Base-by-base conservation (phyloP, 306 rosid species). In the Cyamopsis tetragonoloba region DNA sequence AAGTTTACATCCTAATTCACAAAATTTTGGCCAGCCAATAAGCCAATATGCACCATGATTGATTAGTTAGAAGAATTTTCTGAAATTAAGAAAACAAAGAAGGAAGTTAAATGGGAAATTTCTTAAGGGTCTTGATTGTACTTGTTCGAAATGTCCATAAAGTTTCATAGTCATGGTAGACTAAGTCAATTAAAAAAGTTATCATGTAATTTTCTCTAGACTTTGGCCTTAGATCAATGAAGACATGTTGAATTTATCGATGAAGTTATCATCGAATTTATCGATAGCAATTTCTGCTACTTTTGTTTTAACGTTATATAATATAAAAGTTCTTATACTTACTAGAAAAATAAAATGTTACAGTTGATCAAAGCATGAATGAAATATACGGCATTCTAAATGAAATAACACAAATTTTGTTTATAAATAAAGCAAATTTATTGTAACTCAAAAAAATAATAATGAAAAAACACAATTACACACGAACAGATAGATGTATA, bases 161-260 rank as follows among this genome's bases (percentile, higher is more conserved):
- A 13, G 50, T 32, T 54, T 70, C 68, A 23, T 61, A 41, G 53
- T 69, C 68, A 64, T 12, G 49, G 20, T 43, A 54, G 46, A 63
- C 66, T 42, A 30, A 77, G 63, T 63, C 73, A 17, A 47, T 12
- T 56, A 2, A 20, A 1, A 53, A 47, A 27, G 19, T 7, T 6
- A 11, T 5, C 24, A 28, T 4, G 0, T 38, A 12, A 14, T 41
- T n/a, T n/a, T 57, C 12, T 10, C 2, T 23, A 47, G 51, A 46
- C 50, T 17, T 51, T 41, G 53, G 12, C 20, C 26, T 4, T 23
- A 3, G 17, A 50, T 19, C 22, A 26, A 61, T n/a, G 18, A 23
- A 62, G 37, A 27, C 5, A 12, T 2, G 27, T 50, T 15, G 0
- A 22, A n/a, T n/a, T n/a, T n/a, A n/a, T 5, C 13, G 15, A 14